Evolutionary conservation across 495 filamentous ascomycete genomes (phyloP).

Genomic region (Tuber indicum): DNA sequence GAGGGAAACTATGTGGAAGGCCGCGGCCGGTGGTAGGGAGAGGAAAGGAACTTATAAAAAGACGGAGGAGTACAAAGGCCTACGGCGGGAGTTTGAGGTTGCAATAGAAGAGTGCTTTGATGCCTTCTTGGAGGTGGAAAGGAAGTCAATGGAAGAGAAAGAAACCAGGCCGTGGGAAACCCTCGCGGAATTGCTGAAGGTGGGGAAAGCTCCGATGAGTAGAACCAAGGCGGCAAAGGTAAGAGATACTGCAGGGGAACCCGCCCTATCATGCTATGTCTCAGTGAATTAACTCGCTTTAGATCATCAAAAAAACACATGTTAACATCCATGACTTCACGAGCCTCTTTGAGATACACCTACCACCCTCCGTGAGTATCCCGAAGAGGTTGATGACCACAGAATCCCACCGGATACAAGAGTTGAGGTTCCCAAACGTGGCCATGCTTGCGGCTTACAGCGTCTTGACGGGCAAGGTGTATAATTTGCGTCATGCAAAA

Average conservation of each 20-base stretch:
- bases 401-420: not conserved
- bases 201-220: not conserved
- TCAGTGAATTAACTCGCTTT: not conserved
- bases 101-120: not conserved
- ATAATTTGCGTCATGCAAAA: not conserved
- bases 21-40: not conserved
- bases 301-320: not conserved
- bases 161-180: not conserved
- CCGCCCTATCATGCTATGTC: not conserved
- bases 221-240: not conserved
- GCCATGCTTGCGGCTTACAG: not conserved
- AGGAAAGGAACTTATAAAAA: not conserved
- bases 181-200: not conserved
- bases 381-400: not conserved
- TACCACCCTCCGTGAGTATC: not conserved
- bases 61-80: not conserved
- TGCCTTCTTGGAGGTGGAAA: not conserved
- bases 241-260: not conserved
- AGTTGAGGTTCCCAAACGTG: not conserved
- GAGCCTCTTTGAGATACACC: not conserved
- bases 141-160: not conserved
- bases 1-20: not conserved
- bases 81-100: not conserved
- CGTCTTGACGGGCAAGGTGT: not conserved
- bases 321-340: not conserved